These are phyloP conservation scores for Plasmodium reichenowi DNA, from an alignment of 169 alveolate species.

Conservation along the genomic window DNA sequence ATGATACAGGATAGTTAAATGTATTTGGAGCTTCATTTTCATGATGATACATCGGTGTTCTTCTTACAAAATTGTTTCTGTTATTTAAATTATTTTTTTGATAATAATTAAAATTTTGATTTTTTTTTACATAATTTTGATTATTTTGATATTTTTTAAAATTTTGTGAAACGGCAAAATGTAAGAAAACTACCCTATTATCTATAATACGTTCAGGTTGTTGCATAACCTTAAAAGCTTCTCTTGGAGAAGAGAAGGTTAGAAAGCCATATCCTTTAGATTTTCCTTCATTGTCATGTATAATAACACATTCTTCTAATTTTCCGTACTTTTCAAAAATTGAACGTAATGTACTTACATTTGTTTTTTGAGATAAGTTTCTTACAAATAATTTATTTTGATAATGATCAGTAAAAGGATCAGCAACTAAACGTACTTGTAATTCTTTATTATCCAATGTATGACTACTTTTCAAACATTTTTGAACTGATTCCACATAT, in stretches of 20 bases:
- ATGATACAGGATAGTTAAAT: constrained; percentile 66
- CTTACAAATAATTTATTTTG: constrained; percentile 84
- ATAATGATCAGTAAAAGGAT: constrained; percentile 78
- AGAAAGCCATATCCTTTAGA: constrained; percentile 84
- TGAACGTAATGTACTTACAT: constrained; percentile 76
- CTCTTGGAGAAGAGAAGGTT: constrained; percentile 79
- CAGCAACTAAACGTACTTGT: constrained; percentile 82
- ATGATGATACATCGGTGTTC: constrained; percentile 66
- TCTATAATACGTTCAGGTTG: constrained; percentile 84
- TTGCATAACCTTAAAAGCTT: constrained; percentile 84
- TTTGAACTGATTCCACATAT: constrained; percentile 82
- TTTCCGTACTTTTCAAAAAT: constrained; percentile 82
- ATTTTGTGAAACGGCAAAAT: constrained; percentile 81
- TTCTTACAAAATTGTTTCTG: constrained; percentile 42
- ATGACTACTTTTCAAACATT: constrained; percentile 75
- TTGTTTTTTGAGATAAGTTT: constrained; percentile 82
- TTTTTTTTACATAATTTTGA: constrained; percentile 52
- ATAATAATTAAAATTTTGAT: constrained; percentile 41
- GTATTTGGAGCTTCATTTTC: constrained; percentile 61
- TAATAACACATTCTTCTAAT: constrained; percentile 84
- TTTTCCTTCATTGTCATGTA: constrained; percentile 81
- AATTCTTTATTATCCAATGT: constrained; percentile 79
- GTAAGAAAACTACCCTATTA: constrained; percentile 83
- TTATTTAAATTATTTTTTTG: constrained; percentile 50
- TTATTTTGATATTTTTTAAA: constrained; percentile 64